Conservation (phyloP, 345 rosid species). For the Kandelia obovata region DNA sequence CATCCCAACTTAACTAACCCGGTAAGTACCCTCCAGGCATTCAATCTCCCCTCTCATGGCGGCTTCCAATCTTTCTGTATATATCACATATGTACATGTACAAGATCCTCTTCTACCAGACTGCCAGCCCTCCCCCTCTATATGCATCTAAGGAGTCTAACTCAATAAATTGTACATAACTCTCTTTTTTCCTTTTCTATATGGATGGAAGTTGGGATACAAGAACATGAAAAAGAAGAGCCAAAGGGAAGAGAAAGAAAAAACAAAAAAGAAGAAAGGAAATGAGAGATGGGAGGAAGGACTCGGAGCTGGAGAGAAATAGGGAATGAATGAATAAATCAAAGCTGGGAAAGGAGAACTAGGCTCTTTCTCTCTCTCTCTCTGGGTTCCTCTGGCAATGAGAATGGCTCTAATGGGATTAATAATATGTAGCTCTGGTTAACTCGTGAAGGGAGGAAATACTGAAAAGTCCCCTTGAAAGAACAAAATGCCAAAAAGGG, state of each 20-base stretch:
- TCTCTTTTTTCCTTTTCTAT: not conserved
- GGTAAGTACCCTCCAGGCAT: conserved; percentile 45
- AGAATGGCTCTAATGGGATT: conserved; percentile 38
- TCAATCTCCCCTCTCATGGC: conserved; percentile 39
- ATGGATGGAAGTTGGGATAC: conserved; percentile 27
- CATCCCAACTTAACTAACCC: conserved; percentile 46
- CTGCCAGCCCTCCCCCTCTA: conserved; percentile 31
- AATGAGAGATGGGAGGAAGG: conserved; percentile 22
- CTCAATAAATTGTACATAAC: conserved; percentile 38
- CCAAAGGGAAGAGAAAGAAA: conserved; percentile 6
- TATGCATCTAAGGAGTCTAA: conserved; percentile 21
- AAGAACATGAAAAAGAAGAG: conserved; percentile 30
- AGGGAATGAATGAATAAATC: conserved; percentile 64
- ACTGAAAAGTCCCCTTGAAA: conserved; percentile 26
- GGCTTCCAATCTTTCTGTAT: conserved; percentile 46
- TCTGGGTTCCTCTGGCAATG: conserved; percentile 32
- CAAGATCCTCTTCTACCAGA: conserved; percentile 43
- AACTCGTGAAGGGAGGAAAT: conserved; percentile 31
- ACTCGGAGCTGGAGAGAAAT: conserved; percentile 45
- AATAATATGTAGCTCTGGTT: conserved; percentile 38
- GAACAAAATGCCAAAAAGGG: conserved; percentile 11
- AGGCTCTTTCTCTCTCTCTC: conserved; percentile 31
- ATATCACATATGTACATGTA: conserved; percentile 53
- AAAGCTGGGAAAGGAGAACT: conserved; percentile 43
- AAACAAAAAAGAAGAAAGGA: not conserved